phyloP scores from a whole-genome alignment of 2,329 filamentous ascomycete genomes.

The Pseudocercospora eumusae region DNA sequence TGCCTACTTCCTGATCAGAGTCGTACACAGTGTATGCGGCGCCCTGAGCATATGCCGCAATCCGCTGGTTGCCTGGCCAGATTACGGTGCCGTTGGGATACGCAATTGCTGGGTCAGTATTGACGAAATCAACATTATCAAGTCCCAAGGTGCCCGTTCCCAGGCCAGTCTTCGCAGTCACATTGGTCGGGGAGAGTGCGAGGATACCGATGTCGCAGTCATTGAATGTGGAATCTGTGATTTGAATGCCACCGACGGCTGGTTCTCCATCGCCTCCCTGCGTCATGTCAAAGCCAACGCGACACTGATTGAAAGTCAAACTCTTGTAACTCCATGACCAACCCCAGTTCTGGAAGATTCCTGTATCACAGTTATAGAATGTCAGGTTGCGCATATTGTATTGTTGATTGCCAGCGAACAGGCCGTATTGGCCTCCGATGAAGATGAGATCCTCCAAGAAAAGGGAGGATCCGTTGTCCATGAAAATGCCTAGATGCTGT shows the following conservation, averaged over 20 bases:
- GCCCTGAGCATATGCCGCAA: conserved; percentile 72
- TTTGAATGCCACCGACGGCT: conserved; percentile 77
- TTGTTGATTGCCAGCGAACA: conserved; percentile 82
- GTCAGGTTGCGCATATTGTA: conserved; percentile 81
- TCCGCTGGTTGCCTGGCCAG: conserved; percentile 65
- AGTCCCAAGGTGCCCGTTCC: conserved; percentile 72
- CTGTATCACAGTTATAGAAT: conserved; percentile 80
- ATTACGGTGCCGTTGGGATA: conserved; percentile 60
- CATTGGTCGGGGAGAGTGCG: conserved; percentile 66
- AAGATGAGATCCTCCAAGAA: conserved; percentile 83
- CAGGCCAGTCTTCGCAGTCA: conserved; percentile 47
- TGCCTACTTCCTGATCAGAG: conserved; percentile 5
- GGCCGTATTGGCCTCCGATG: conserved; percentile 76
- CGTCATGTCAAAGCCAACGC: conserved; percentile 78
- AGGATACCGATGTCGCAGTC: conserved; percentile 75
- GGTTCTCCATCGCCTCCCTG: conserved; percentile 37
- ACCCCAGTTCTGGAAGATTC: conserved; percentile 88
- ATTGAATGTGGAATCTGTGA: conserved; percentile 75
- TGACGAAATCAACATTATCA: conserved; percentile 82
- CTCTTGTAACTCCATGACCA: conserved; percentile 84
- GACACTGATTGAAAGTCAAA: conserved; percentile 58
- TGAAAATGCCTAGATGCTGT: conserved; percentile 61
- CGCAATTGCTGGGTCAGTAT: conserved; percentile 62
- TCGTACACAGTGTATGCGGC: conserved; percentile 59
- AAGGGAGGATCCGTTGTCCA: conserved; percentile 66